A percentile compares a stretch with the other conserved stretches of the same genome.
These are phyloP conservation scores for Vaccinium myrtillus DNA, from an alignment of 148 eudicot species.

Conservation along the genomic window DNA sequence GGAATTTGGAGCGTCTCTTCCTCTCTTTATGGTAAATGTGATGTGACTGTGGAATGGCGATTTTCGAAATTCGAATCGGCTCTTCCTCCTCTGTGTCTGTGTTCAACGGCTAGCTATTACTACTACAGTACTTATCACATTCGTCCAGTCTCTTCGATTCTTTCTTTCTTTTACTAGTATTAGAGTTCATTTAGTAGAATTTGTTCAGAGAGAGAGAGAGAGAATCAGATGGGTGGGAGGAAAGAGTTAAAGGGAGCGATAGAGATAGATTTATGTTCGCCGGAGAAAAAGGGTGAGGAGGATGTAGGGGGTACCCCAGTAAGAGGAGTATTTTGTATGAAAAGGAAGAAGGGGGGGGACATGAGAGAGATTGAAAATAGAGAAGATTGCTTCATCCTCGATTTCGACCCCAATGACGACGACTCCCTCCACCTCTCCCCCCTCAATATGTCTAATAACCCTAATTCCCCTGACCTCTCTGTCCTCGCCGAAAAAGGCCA, in stretches of 20 bases:
- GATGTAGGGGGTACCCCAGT: constrained; percentile 17
- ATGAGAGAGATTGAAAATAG: constrained; percentile 44
- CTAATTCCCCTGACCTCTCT: constrained; percentile 17
- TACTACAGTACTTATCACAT: neutral
- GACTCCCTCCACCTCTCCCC: neutral
- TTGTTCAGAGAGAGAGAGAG: neutral
- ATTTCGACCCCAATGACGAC: constrained; percentile 45
- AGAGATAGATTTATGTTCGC: neutral
- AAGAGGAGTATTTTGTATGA: constrained; percentile 38
- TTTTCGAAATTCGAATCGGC: constrained; percentile 2
- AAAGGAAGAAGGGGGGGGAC: constrained; percentile 22
- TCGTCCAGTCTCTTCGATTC: neutral
- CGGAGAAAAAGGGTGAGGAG: neutral
- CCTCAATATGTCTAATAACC: constrained; percentile 10
- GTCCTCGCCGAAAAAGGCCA: constrained; percentile 57
- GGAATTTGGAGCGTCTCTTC: neutral
- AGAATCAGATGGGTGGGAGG: neutral
- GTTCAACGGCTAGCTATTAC: neutral
- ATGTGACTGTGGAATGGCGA: neutral
- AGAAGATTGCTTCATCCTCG: constrained; percentile 72
- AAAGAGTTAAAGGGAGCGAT: neutral
- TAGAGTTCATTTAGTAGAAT: too few relatives aligned
- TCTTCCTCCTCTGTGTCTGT: neutral
- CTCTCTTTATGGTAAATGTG: neutral
- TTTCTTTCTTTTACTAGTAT: neutral